Percentiles rank a stretch among this genome's conserved stretches.
phyloP scores from a whole-genome alignment of 441 rosid genomes.

The Gossypium trilobum region DNA sequence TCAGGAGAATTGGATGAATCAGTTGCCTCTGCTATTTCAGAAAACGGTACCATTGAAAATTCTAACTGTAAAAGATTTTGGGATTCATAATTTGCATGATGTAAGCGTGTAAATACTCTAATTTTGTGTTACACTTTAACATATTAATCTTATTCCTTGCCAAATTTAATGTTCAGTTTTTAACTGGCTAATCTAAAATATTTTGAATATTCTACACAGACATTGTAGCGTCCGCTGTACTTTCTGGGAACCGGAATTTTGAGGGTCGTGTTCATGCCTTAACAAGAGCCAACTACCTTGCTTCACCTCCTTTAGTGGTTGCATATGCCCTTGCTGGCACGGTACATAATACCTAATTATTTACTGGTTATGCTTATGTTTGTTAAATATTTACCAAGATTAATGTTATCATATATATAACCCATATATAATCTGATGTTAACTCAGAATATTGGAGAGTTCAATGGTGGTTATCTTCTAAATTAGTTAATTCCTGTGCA shows the following conservation, averaged over 20 bases:
- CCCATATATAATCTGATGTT: background rate
- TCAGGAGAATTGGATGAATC: slow-evolving; percentile 93
- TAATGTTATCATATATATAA: background rate
- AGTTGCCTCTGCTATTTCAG: slow-evolving; percentile 83
- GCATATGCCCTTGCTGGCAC: slow-evolving; percentile 99
- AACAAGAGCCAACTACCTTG: slow-evolving; percentile 98
- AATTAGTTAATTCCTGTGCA: background rate
- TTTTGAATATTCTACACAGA: slow-evolving; percentile 35
- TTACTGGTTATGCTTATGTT: background rate
- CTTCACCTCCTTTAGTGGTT: slow-evolving; percentile 94
- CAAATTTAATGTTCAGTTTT: slow-evolving; percentile 6
- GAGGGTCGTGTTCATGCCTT: slow-evolving; percentile 95
- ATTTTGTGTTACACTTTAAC: background rate
- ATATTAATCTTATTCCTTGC: background rate
- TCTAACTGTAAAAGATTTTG: background rate
- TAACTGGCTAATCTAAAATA: background rate
- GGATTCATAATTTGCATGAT: slow-evolving; percentile 6
- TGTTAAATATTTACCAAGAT: background rate
- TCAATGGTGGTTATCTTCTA: background rate
- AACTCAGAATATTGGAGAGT: background rate
- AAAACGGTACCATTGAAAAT: slow-evolving; percentile 49
- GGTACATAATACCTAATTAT: slow-evolving; percentile 30
- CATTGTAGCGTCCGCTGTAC: slow-evolving; percentile 88
- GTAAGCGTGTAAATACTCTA: background rate
- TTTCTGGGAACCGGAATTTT: slow-evolving; percentile 90